A percentile compares a stretch with the other conserved stretches of the same genome.
Conservation (phyloP, 2,329 filamentous ascomycete genomes). For the Penicillium sp. region DNA sequence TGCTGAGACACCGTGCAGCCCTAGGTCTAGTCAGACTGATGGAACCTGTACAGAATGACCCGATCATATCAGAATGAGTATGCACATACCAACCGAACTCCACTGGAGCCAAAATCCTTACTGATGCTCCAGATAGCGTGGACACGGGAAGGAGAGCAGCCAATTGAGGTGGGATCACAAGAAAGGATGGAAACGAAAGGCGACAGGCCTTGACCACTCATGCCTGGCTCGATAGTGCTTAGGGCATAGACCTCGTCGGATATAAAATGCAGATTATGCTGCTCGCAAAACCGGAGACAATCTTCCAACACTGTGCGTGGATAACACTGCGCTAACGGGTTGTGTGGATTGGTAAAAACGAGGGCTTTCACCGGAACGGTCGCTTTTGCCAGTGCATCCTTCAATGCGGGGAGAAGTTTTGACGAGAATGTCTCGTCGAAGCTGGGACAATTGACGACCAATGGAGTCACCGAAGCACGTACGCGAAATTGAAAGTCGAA, state of each 20-base stretch:
- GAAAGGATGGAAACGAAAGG: neutral
- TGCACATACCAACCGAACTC: neutral
- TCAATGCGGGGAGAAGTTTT: neutral
- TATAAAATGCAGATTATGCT: neutral
- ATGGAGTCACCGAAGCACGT: neutral
- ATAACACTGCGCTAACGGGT: neutral
- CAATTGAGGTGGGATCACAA: neutral
- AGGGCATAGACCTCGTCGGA: neutral
- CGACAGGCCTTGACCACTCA: neutral
- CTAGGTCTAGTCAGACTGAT: neutral
- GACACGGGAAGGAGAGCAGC: neutral
- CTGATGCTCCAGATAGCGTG: neutral
- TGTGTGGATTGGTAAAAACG: neutral
- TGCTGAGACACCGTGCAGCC: neutral
- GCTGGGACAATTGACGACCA: neutral
- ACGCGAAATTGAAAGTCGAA: neutral
- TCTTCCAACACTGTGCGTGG: neutral
- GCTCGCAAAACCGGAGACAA: neutral
- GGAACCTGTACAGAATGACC: neutral
- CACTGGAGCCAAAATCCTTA: conserved; percentile 2
- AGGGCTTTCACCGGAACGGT: neutral
- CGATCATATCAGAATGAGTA: neutral
- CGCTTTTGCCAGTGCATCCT: neutral
- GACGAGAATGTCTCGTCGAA: neutral
- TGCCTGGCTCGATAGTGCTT: neutral